Evolutionary conservation across 1,284 basidiomycete species (phyloP), one percentile per base, ranked within the genome.

Genomic region (Heliocybe sulcata): DNA sequence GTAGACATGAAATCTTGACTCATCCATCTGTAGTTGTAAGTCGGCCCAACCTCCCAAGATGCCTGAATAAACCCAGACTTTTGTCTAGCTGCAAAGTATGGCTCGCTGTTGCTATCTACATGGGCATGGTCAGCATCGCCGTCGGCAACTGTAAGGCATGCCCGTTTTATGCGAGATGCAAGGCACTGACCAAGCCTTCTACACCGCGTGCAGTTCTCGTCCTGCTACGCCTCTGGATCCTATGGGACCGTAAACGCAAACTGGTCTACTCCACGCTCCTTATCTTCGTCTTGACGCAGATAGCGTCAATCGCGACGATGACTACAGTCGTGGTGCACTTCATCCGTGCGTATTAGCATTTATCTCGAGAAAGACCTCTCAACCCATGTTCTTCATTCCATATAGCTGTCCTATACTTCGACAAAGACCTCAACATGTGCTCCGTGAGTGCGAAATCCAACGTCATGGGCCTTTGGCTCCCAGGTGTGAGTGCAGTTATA

Each of bases 171-270:
- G n/a, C n/a, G n/a, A n/a, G n/a, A n/a, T n/a, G n/a, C n/a, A n/a
- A n/a, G n/a, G n/a, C n/a, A n/a, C n/a, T n/a, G n/a, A n/a, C n/a
- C n/a, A n/a, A n/a, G n/a, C n/a, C n/a, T n/a, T n/a, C n/a, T n/a
- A n/a, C n/a, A n/a, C n/a, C n/a, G 25, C 23, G 53, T 19, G 12
- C 55, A 72, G 72, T 72, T 56, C 63, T 78, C 49, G 63, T 77
- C 26, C 59, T 78, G 50, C 63, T 77, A 16, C 71, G 74, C 1
- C 55, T 77, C 12, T 78, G 75, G 75, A 64, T 70, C 20, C 59
- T 77, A 2, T 76, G 74, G 65, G 67, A 70, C 35, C 69, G 73
- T 6, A 60, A 64, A 31, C 64, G 60, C 20, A 58, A 56, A 10
- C 57, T 75, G n/a, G 65, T 78, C 53, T 19, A 67, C 14, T 61